phyloP scores from a whole-genome alignment of 2,329 filamentous ascomycete genomes.

The Laburnicola sp. region DNA sequence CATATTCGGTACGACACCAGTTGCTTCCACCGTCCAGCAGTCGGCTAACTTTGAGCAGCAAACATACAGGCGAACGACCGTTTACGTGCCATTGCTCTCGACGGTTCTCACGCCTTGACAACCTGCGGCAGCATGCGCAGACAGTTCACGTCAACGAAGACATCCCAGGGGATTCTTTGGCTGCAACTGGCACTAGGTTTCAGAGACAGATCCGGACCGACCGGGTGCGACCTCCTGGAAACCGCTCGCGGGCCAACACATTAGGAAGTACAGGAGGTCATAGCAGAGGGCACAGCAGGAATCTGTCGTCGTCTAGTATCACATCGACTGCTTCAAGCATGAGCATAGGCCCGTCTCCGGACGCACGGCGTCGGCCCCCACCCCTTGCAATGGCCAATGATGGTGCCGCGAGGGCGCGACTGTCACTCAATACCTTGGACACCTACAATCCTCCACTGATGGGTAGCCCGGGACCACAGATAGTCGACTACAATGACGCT shows the following conservation, averaged over 20 bases:
- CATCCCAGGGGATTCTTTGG: constrained; percentile 89
- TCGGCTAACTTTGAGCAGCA: constrained; percentile 58
- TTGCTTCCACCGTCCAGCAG: constrained; percentile 1
- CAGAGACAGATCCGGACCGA: constrained; percentile 91
- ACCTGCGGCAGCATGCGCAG: constrained; percentile 93
- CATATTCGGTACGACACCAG: constrained; percentile 73
- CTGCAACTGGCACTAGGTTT: constrained; percentile 87
- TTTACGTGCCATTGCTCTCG: constrained; percentile 96
- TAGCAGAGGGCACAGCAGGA: constrained; percentile 76
- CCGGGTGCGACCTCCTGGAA: constrained; percentile 72
- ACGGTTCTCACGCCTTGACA: constrained; percentile 91
- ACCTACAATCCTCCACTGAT: constrained; percentile 62
- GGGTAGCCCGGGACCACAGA: constrained; percentile 65
- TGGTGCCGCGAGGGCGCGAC: constrained; percentile 60
- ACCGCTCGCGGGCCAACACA: constrained; percentile 75
- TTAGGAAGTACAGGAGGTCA: constrained; percentile 72
- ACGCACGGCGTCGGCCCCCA: constrained; percentile 70
- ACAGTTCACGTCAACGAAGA: constrained; percentile 98
- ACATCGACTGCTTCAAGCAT: constrained; percentile 72
- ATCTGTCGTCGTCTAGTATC: constrained; percentile 87
- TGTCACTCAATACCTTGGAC: constrained; percentile 62
- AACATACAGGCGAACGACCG: constrained; percentile 95
- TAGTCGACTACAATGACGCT: constrained; percentile 69
- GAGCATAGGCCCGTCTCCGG: constrained; percentile 53
- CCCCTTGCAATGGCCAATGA: constrained; percentile 82